Conservation (phyloP, 2,329 filamentous ascomycete species). For the Cylindrodendrum hubeiense region DNA sequence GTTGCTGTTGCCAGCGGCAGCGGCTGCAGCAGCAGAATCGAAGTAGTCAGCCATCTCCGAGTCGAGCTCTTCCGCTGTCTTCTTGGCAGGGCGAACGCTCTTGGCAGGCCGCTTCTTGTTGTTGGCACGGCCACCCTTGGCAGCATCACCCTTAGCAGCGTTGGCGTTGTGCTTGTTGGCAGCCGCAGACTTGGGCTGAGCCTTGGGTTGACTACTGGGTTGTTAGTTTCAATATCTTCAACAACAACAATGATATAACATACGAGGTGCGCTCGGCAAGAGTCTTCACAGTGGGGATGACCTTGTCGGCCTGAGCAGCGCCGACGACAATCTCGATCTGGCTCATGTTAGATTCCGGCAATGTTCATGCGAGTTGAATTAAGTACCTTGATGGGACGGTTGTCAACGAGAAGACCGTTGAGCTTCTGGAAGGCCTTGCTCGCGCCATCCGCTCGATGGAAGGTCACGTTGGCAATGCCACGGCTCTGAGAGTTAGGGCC, state of each 20-base stretch:
- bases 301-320: slow-evolving; percentile 76
- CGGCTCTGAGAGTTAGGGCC: slow-evolving; percentile 92
- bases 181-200: slow-evolving; percentile 84
- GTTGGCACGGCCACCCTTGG: slow-evolving; percentile 59
- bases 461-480: slow-evolving; percentile 91
- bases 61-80: slow-evolving; percentile 95
- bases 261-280: slow-evolving; percentile 86
- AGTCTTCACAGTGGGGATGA: slow-evolving; percentile 74
- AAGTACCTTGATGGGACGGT: slow-evolving; percentile 85
- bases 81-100: slow-evolving; percentile 77
- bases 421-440: slow-evolving; percentile 85
- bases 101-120: slow-evolving; percentile 67
- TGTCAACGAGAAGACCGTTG: slow-evolving; percentile 92
- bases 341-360: slow-evolving; percentile 38
- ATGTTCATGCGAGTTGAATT: background rate
- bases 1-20: slow-evolving; percentile 56
- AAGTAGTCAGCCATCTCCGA: slow-evolving; percentile 99
- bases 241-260: slow-evolving; percentile 48
- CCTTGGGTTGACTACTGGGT: slow-evolving; percentile 47
- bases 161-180: slow-evolving; percentile 74
- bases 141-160: slow-evolving; percentile 55
- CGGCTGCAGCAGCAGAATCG: slow-evolving; percentile 58
- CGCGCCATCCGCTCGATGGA: slow-evolving; percentile 84
- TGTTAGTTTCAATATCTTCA: slow-evolving; percentile 25
- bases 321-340: slow-evolving; percentile 93